Evolutionary conservation across 768 basidiomycete species (phyloP), one percentile per base, ranked within the genome.

Genomic region (Arthromyces matolae): DNA sequence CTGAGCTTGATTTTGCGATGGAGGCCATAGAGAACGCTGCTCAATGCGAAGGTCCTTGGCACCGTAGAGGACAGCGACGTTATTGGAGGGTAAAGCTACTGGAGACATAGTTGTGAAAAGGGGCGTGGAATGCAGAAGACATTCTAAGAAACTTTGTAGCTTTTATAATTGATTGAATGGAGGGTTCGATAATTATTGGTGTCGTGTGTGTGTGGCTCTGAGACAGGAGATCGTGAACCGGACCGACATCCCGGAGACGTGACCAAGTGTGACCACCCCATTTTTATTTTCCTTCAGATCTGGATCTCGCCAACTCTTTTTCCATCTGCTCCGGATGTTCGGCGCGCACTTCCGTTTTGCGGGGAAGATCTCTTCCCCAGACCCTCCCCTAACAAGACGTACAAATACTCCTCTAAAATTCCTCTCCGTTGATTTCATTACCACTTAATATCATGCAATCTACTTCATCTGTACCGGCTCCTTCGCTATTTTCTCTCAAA

Each of bases 31-130:
- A 36, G 77, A 73, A 55, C 92, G 83, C 32, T 84, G 70, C 61
- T 93, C 90, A 60, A 87, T 57, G 54, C 83, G 85, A 53, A 98
- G 78, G 71, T 95, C 92, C 57, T 79, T 80, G 45, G 89, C 75
- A 16, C 88, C 90, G 59, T 91, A 79, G 50, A 95, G 86, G 59
- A 96, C 89, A 44, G 81, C 86, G 44, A 90, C 87, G 45, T 71
- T 68, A 42, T 89, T 81, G 12, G 78, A 66, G 32, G 73, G 75
- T 56, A 81, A 70, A 36, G 77, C 75, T 31, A 66, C 56, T 34
- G 69, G 71, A 52, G 71, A 69, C 65, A 72, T 71, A 28, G 36
- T 50, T 39, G 49, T 47, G 49, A 46, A 34, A 47, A 43, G 46
- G 51, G 37, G 50, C 53, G 45, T 31, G 51, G 56, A 59, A 54